Conservation (phyloP, 331 rosid genomes). For the Telfairia occidentalis region DNA sequence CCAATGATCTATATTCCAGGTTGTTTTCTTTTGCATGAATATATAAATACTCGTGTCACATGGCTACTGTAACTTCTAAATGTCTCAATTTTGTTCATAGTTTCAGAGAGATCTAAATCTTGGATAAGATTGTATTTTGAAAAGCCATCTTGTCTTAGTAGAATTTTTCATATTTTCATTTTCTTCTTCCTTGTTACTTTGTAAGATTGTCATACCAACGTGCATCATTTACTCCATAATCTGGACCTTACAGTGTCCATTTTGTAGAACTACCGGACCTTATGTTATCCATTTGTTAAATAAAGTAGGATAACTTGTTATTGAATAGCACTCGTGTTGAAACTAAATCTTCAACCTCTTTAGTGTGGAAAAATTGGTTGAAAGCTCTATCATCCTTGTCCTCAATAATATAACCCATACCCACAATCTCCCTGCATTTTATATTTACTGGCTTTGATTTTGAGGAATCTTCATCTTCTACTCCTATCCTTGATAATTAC, state of each 20-base stretch:
- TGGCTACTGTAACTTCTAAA: background rate
- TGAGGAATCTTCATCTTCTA: background rate
- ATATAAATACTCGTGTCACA: background rate
- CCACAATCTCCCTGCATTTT: background rate
- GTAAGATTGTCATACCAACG: background rate
- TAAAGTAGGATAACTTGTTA: background rate
- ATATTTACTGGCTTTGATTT: background rate
- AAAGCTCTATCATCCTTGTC: background rate
- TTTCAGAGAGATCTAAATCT: background rate
- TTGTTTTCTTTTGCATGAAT: constrained; percentile 14
- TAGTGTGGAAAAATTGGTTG: background rate
- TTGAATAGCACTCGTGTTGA: background rate
- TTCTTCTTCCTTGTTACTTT: background rate
- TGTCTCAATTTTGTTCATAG: background rate
- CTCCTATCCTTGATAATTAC: background rate
- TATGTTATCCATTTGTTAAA: background rate
- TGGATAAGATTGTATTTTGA: background rate
- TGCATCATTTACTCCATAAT: background rate
- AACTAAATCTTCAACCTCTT: background rate
- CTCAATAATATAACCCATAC: background rate
- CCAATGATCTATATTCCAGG: constrained; percentile 74
- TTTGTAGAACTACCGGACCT: background rate
- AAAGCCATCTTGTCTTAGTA: background rate
- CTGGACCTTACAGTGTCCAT: background rate
- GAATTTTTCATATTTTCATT: background rate